phyloP scores from a whole-genome alignment of 345 rosid species.

The Populus davidiana region DNA sequence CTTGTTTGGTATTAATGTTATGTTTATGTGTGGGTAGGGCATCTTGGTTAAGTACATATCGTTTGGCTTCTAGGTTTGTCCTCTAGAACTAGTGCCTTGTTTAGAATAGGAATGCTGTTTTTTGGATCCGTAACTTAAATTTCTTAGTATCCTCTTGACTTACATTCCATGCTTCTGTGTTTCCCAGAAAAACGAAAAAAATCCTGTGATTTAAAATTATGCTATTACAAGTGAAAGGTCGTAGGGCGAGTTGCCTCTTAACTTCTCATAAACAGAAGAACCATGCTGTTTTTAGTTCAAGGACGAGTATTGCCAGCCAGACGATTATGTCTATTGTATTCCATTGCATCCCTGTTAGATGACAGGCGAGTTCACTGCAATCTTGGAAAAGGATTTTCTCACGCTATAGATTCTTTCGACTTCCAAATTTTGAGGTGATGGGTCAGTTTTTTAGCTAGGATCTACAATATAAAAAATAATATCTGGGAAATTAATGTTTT shows the following conservation, averaged over 20 bases:
- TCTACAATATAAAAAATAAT: background rate
- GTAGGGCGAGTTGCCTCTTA: no score
- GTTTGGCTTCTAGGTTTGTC: constrained; percentile 23
- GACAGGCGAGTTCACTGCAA: background rate
- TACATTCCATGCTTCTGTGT: background rate
- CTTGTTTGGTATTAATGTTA: background rate
- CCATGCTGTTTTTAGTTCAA: background rate
- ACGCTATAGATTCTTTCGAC: background rate
- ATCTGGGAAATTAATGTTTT: background rate
- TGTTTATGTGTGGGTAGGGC: constrained; percentile 1
- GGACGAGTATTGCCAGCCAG: background rate
- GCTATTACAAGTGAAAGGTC: background rate
- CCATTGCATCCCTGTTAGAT: background rate
- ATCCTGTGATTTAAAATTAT: background rate
- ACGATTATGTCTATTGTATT: background rate
- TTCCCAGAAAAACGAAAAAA: background rate
- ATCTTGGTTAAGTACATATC: constrained; percentile 21
- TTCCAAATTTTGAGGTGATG: background rate
- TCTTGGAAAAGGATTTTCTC: background rate
- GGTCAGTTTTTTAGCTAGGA: background rate
- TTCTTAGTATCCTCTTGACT: background rate
- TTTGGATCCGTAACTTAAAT: background rate
- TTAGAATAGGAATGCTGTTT: background rate
- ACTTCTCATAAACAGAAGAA: background rate
- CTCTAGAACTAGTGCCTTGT: constrained; percentile 5